phyloP scores from a whole-genome alignment of 805 yeast species.

The Ogataea trehalophila region DNA sequence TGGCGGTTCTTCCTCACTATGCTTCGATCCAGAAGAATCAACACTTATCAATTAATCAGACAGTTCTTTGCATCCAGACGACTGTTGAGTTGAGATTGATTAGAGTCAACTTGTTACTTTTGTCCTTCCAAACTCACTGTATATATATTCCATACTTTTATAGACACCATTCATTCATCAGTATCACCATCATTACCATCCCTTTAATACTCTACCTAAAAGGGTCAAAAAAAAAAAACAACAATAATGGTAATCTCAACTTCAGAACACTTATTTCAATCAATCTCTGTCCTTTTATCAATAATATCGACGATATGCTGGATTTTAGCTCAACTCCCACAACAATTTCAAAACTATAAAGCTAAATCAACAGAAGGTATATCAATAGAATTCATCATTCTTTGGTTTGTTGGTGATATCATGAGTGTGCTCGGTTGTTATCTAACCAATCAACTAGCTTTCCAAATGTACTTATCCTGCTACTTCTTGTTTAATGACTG shows the following conservation, averaged over 20 bases:
- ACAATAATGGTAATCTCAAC: neutral
- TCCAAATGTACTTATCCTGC: conserved; percentile 66
- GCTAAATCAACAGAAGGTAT: conserved; percentile 30
- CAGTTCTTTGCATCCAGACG: too few species aligned
- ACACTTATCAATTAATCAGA: too few species aligned
- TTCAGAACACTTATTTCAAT: neutral
- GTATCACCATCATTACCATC: too few species aligned
- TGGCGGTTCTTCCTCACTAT: too few species aligned
- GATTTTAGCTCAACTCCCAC: conserved; percentile 35
- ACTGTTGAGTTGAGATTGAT: too few species aligned
- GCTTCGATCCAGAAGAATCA: too few species aligned
- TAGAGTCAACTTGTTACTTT: too few species aligned
- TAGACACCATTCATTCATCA: too few species aligned
- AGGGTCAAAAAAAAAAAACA: too few species aligned
- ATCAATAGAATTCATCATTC: conserved; percentile 25
- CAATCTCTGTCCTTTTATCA: conserved; percentile 20
- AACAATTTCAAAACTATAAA: conserved; percentile 29
- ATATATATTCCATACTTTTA: too few species aligned
- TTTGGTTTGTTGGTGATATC: conserved; percentile 33
- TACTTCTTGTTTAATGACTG: conserved; percentile 74
- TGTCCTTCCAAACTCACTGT: too few species aligned
- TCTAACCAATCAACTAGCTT: conserved; percentile 72
- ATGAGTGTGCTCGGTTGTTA: conserved; percentile 58
- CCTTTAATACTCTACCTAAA: too few species aligned
- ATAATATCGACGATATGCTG: conserved; percentile 29